These are phyloP conservation scores for Magnolia changhungtana DNA, from an alignment of 164 flowering plant genomes.

Conservation along the genomic window DNA sequence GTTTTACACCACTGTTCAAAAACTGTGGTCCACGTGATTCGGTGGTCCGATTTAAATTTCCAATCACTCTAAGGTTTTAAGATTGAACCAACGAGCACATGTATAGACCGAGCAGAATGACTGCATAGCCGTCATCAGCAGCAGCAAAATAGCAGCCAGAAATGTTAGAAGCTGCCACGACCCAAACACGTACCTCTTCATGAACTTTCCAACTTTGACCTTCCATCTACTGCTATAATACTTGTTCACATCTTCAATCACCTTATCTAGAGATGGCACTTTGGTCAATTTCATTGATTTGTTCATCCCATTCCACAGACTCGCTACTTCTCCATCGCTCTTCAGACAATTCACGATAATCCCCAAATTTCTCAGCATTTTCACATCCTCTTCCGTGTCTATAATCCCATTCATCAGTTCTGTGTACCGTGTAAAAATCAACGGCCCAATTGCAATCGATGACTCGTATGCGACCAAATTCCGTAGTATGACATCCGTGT, in stretches of 20 bases:
- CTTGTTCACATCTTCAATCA: constrained; percentile 21
- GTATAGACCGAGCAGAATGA: constrained; percentile 17
- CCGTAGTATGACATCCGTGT: constrained; percentile 52
- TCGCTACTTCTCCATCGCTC: constrained; percentile 20
- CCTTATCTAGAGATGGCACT: constrained; percentile 12
- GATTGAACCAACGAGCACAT: constrained; percentile 4
- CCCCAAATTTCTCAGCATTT: constrained; percentile 16
- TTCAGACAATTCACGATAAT: constrained; percentile 17
- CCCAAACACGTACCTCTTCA: constrained; percentile 17
- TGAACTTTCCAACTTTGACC: constrained; percentile 3
- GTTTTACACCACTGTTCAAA: no score
- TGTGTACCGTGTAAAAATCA: constrained; percentile 23
- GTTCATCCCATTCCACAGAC: constrained; percentile 19
- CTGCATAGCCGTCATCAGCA: constrained; percentile 13
- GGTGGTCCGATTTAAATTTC: no score
- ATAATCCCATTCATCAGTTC: constrained; percentile 31
- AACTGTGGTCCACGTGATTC: no score
- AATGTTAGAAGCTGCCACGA: constrained; percentile 20
- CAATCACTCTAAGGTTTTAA: background rate
- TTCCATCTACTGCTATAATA: constrained; percentile 14
- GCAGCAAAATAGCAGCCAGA: constrained; percentile 9
- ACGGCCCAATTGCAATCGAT: constrained; percentile 13
- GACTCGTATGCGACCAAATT: constrained; percentile 28
- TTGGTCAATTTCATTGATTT: constrained; percentile 12
- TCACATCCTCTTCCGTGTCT: constrained; percentile 22